Base-by-base conservation (phyloP, 2,329 filamentous ascomycete species). In the Penicillium fuscoglaucum region DNA sequence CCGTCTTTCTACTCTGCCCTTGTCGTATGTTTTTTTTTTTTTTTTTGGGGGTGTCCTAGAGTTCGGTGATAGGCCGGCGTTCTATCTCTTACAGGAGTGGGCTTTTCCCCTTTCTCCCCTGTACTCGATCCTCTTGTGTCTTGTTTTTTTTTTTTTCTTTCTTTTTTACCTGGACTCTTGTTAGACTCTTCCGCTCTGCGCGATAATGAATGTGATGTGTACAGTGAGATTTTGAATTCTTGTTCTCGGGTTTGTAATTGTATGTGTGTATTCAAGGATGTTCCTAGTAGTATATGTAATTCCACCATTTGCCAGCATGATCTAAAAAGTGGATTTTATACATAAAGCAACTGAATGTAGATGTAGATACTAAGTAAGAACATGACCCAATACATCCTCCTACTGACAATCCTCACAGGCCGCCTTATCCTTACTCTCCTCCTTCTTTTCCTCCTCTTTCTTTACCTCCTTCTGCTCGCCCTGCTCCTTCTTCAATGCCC, bases 401-500 rank as follows among this genome's bases (percentile, higher is more conserved):
- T 52, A 65, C 33, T 43, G 17, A 46, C 66, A 68, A 49, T 68
- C 66, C 41, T 68, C 63, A 48, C 63, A 69, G 4, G 19, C 21
- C 8, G 44, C 33, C 57, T 52, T 33, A 4, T 45, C 48, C 39
- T 58, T 15, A 21, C n/a, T 24, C 51, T 55, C 33, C 33, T 10
- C 37, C 9, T 54, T 53, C 28, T 64, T 26, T 26, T 26, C 26
- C 41, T 56, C 57, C 46, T 60, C 31, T 26, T 48, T 26, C 29
- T 24, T 47, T 17, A 1, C 39, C 31, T 48, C 43, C 55, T 58
- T 28, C 28, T 58, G 45, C 28, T 55, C 39, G 21, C 50, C 54
- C 49, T 56, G 75, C 76, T 17, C 78, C 44, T 68, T 69, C 59
- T 68, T 72, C 63, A 78, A 65, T 1, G 76, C 76, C 55, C 85